These are phyloP conservation scores for Epichloe elymi DNA, from an alignment of 2,329 filamentous ascomycete genomes.

Conservation along the genomic window DNA sequence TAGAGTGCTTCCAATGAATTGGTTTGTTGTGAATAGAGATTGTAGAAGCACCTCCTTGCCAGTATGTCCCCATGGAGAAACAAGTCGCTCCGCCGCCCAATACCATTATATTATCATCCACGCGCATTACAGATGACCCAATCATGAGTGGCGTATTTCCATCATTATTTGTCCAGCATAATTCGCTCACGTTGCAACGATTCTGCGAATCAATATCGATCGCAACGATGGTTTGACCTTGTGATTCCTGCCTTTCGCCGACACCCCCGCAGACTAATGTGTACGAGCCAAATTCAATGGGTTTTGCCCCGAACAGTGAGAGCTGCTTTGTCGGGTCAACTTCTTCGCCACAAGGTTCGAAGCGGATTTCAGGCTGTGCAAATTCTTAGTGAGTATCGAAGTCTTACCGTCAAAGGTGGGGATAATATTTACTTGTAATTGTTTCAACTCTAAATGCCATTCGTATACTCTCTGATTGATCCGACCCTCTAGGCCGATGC, in stretches of 20 bases:
- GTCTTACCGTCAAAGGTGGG: not conserved
- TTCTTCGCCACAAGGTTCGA: conserved; percentile 6
- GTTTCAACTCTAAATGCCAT: conserved; percentile 34
- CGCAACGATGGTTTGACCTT: conserved; percentile 17
- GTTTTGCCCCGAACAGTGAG: conserved; percentile 21
- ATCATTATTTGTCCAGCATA: conserved; percentile 3
- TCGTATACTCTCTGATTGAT: conserved; percentile 49
- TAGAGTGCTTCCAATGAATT: not conserved
- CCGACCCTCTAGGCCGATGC: conserved; percentile 51
- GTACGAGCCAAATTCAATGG: conserved; percentile 10
- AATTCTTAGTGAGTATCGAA: not conserved
- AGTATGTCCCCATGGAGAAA: conserved; percentile 81
- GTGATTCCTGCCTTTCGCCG: conserved; percentile 13
- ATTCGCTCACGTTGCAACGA: conserved; percentile 13
- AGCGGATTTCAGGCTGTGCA: conserved; percentile 15
- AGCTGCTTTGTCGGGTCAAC: conserved; percentile 7
- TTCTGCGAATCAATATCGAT: conserved; percentile 19
- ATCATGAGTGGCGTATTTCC: conserved; percentile 48
- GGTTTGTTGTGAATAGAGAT: conserved; percentile 14
- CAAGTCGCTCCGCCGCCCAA: conserved; percentile 75
- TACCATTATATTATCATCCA: conserved; percentile 42
- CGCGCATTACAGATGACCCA: conserved; percentile 45
- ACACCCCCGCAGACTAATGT: conserved; percentile 21
- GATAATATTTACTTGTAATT: not conserved
- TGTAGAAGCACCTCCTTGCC: conserved; percentile 51